Base-by-base conservation (phyloP, 805 yeast genomes). In the Kluyveromyces siamensis region DNA sequence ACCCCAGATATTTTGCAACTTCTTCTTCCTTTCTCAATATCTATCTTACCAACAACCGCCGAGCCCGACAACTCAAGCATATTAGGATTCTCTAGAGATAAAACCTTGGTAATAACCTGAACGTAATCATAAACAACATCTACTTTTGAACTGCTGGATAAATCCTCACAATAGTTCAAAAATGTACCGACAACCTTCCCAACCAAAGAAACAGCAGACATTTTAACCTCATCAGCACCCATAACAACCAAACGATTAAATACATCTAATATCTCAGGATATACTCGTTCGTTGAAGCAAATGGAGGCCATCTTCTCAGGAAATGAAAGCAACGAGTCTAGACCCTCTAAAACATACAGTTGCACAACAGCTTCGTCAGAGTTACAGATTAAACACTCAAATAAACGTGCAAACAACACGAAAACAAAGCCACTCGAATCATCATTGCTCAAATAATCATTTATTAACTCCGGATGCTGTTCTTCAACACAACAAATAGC, bases 321-420 rank as follows among this genome's bases (percentile, higher is more conserved):
- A 38, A 80, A 76, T 42, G 72, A 75, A 33, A 87, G 70, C 16
- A 89, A 69, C 48, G 79, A 73, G 35, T 67, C 69, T 50, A 90
- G 63, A 0, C 84, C 81, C 2, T 69, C 68, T 11, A 76, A 58
- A 2, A 81, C 76, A 30, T 65, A 59, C 30, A 59, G 49, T 19
- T 68, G 63, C 11, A 58, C 45, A 1, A 53, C 51, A 35, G 50
- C 48, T 30, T 63, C 65, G 27, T 65, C 65, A 13, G 52, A 49
- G 40, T 55, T 57, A 45, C 74, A 76, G 44, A 84, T 75, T 52
- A 89, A 71, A 0, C 84, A 77, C 56, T 87, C 95, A 44, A 89
- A 73, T 61, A 96, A 87, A 55, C 87, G 85, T 10, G 96, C 86
- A 67, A 84, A 86, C 38, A 90, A 63, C 30, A 89, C 83, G 60